Evolutionary conservation across 768 basidiomycete species (phyloP).

Genomic region (Macrolepiota albuminosa): DNA sequence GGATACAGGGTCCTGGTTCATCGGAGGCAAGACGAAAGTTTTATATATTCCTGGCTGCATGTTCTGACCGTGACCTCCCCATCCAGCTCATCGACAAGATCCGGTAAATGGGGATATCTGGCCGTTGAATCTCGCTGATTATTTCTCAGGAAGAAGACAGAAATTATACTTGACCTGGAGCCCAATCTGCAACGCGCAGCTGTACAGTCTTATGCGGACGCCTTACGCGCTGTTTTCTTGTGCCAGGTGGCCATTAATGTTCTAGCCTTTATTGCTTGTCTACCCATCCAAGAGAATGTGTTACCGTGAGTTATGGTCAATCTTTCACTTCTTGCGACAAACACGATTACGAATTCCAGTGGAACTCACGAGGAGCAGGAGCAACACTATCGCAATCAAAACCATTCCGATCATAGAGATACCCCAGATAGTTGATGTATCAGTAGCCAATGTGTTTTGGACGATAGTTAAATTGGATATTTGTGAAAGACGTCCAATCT

Average conservation of each 20-base stretch:
- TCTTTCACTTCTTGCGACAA: not conserved
- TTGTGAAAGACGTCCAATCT: not conserved
- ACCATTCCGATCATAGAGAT: slow-evolving; percentile 21
- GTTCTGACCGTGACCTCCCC: slow-evolving; percentile 8
- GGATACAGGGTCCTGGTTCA: slow-evolving; percentile 75
- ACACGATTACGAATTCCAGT: slow-evolving; percentile 27
- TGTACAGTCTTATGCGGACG: slow-evolving; percentile 72
- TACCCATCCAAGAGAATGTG: slow-evolving; percentile 73
- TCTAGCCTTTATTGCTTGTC: slow-evolving; percentile 59
- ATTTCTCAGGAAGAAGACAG: slow-evolving; percentile 58
- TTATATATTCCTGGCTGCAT: slow-evolving; percentile 5
- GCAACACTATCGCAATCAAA: slow-evolving; percentile 44
- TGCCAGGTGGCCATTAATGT: slow-evolving; percentile 68
- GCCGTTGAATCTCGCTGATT: not conserved
- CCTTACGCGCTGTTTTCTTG: slow-evolving; percentile 79
- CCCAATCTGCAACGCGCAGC: slow-evolving; percentile 55
- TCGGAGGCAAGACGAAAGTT: slow-evolving; percentile 48
- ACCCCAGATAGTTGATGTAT: slow-evolving; percentile 21
- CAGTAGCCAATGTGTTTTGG: slow-evolving; percentile 21
- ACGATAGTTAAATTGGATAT: not conserved
- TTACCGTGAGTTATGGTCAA: slow-evolving; percentile 42
- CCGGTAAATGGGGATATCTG: slow-evolving; percentile 33
- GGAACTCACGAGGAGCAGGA: slow-evolving; percentile 62
- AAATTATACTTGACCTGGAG: slow-evolving; percentile 62
- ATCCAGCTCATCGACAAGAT: slow-evolving; percentile 68